Base-by-base conservation (phyloP, 805 yeast species). In the Suhomyces sp. region DNA sequence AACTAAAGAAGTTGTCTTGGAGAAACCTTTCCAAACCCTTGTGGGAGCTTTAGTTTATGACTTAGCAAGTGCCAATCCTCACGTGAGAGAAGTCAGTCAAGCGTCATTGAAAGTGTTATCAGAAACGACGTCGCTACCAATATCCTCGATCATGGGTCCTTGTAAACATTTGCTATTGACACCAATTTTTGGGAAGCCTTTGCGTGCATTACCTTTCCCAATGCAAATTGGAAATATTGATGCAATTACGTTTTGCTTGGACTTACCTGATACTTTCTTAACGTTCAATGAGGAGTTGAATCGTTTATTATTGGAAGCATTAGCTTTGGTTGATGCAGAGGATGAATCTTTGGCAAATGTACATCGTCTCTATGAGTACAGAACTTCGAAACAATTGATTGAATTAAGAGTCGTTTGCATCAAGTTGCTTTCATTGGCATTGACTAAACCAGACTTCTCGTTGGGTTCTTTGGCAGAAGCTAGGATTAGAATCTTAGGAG, bases 201-300 rank as follows among this genome's bases (percentile, higher is more conserved):
- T 93, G 39, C 73, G 99, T 44, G 99, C 99, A 0, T 70, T 93
- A 42, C 98, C 99, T 0, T 93, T 95, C 65, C 93, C 96, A 4
- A 93, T 91, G 96, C 98, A 95, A 63, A 93, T 93, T 38, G 98
- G 98, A 23, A 90, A 93, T 56, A 90, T 93, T 42, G 98, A 93
- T 59, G 98, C 98, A 1, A 86, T 93, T n/a, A 81, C 95, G 0
- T 95, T 81, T 58, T 91, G 97, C 53, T 65, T 93, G 39, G 79
- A 83, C 1, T 68, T 91, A 31, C 93, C 87, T 9, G 76, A 83
- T 43, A 74, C 96, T 0, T 88, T 91, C 47, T 65, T 91, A 45
- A 81, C 82, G 7, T 91, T 88, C 55, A 86, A 85, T 47, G 98
- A 93, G 36, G 98, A 95, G 53, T 63, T 93, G 40, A 84, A 82